Percentiles rank a stretch among this genome's conserved stretches.
phyloP scores from a whole-genome alignment of 306 rosid genomes.

The Medicago ruthenica region DNA sequence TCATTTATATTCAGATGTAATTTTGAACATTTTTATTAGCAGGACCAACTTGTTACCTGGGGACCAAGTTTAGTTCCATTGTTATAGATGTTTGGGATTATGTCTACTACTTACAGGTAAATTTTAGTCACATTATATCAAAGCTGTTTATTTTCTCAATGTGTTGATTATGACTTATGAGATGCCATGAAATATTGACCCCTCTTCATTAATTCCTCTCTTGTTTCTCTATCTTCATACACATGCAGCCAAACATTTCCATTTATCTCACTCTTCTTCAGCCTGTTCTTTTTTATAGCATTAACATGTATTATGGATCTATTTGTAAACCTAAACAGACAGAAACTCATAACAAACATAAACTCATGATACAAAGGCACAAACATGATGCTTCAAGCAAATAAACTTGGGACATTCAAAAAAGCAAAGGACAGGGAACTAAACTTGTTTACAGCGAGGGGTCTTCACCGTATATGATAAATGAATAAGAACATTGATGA shows the following conservation, averaged over 20 bases:
- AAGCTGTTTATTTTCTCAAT: constrained; percentile 23
- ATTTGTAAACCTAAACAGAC: background rate
- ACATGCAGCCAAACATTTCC: constrained; percentile 16
- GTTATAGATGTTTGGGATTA: constrained; percentile 98
- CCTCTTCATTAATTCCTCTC: no score
- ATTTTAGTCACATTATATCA: constrained; percentile 31
- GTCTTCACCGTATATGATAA: no score
- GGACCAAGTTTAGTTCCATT: constrained; percentile 84
- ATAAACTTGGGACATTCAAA: no score
- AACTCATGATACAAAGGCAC: background rate
- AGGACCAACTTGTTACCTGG: constrained; percentile 94
- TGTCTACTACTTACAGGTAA: constrained; percentile 96
- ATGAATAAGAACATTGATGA: no score
- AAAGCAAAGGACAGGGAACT: background rate
- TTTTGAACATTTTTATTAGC: constrained; percentile 51
- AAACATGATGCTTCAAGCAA: background rate
- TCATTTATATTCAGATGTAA: constrained; percentile 12
- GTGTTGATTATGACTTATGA: constrained; percentile 14
- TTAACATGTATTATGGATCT: background rate
- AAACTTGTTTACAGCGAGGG: background rate
- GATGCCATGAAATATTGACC: constrained; percentile 4
- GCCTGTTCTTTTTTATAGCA: background rate
- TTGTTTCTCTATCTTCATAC: no score
- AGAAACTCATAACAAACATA: no score
- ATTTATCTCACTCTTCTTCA: constrained; percentile 1